A percentile compares a stretch with the other conserved stretches of the same genome.
Conservation (phyloP, 106 monocot species). For the Dendrobium catenatum region DNA sequence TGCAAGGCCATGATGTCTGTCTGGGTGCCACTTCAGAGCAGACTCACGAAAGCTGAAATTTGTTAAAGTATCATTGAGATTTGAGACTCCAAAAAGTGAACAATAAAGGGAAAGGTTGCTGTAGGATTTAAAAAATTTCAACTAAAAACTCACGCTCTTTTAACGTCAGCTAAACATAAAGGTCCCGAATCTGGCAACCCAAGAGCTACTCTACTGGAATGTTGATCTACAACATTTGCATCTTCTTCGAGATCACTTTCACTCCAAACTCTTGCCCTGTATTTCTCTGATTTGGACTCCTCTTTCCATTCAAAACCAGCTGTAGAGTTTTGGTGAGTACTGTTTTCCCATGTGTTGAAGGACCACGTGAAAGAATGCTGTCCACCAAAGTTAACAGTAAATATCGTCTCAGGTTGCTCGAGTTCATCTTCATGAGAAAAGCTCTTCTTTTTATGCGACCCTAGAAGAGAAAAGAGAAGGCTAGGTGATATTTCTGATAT, state of each 20-base stretch:
- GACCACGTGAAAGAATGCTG: conserved; percentile 68
- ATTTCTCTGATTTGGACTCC: conserved; percentile 32
- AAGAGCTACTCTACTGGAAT: conserved; percentile 53
- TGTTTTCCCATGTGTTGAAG: conserved; percentile 39
- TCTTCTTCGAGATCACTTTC: conserved; percentile 82
- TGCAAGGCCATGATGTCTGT: conserved; percentile 74
- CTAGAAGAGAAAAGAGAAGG: conserved; percentile 12
- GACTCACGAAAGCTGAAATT: conserved; percentile 55
- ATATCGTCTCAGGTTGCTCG: conserved; percentile 13
- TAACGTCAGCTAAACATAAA: conserved; percentile 63
- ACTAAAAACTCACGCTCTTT: conserved; percentile 64
- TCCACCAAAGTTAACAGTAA: conserved; percentile 46
- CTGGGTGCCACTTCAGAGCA: conserved; percentile 88
- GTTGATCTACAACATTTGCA: conserved; percentile 20
- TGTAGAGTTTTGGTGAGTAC: conserved; percentile 17
- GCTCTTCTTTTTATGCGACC: conserved; percentile 22
- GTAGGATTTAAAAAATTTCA: not conserved
- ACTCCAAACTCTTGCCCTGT: conserved; percentile 31
- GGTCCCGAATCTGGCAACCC: conserved; percentile 72
- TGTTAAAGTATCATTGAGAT: not conserved
- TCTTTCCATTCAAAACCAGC: conserved; percentile 67
- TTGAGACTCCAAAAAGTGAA: not conserved
- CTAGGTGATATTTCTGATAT: not conserved
- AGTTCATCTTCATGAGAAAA: conserved; percentile 34
- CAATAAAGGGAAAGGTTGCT: not conserved